phyloP scores from a whole-genome alignment of 2,329 filamentous ascomycete species.

The Colletotrichum camelliae region DNA sequence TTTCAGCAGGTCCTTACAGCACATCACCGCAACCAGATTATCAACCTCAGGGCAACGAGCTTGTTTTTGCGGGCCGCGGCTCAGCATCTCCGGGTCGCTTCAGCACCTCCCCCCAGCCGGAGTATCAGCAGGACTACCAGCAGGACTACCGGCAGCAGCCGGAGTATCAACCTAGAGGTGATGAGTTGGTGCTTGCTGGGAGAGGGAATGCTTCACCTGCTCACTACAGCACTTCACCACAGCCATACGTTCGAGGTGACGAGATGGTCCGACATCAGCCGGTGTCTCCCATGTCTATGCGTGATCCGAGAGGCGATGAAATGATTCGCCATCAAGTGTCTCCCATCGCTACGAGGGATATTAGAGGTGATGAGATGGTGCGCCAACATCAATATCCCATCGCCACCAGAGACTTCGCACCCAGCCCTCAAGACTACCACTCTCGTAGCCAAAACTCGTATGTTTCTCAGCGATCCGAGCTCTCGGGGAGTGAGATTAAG shows the following conservation, averaged over 20 bases:
- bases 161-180: slow-evolving; percentile 11
- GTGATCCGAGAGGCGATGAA: not conserved
- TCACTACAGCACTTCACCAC: slow-evolving; percentile 32
- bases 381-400: slow-evolving; percentile 5
- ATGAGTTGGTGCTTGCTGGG: slow-evolving; percentile 33
- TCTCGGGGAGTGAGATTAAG: slow-evolving; percentile 38
- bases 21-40: slow-evolving; percentile 25
- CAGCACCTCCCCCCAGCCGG: slow-evolving; percentile 27
- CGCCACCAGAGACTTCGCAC: slow-evolving; percentile 32
- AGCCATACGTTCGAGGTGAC: slow-evolving; percentile 17
- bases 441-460: slow-evolving; percentile 34
- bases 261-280: slow-evolving; percentile 15
- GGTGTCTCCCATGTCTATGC: not conserved
- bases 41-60: slow-evolving; percentile 10
- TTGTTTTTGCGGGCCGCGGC: slow-evolving; percentile 37
- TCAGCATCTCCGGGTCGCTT: slow-evolving; percentile 34
- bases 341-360: not conserved
- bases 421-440: slow-evolving; percentile 34
- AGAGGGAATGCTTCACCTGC: slow-evolving; percentile 35
- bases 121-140: slow-evolving; percentile 14
- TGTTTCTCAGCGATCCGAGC: slow-evolving; percentile 37
- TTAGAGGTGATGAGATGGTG: slow-evolving; percentile 14
- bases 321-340: not conserved
- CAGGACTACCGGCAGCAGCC: slow-evolving; percentile 15
- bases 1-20: slow-evolving; percentile 29